Percentiles rank a stretch among this genome's conserved stretches.
Evolutionary conservation across 2,329 filamentous ascomycete species (phyloP).

Genomic region (Stylonectria norvegica): DNA sequence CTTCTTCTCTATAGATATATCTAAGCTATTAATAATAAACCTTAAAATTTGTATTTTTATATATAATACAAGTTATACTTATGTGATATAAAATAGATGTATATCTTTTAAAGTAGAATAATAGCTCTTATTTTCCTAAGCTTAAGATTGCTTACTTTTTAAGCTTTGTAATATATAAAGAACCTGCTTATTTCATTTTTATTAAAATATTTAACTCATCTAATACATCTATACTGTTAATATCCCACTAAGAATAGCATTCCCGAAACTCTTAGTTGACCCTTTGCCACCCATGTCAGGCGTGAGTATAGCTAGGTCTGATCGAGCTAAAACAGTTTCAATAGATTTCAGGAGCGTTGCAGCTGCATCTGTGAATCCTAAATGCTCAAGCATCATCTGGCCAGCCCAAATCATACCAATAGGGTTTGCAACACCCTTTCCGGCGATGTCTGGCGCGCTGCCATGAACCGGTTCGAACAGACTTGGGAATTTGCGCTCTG

Average conservation of each 20-base stretch:
- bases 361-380: slow-evolving; percentile 31
- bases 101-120: no score
- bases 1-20: no score
- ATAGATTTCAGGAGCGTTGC: slow-evolving; percentile 58
- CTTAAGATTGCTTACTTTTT: no score
- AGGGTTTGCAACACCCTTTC: slow-evolving; percentile 71
- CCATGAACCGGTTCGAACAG: slow-evolving; percentile 69
- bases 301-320: slow-evolving; percentile 30
- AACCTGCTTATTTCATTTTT: no score
- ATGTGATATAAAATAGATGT: no score
- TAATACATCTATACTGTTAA: no score
- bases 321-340: slow-evolving; percentile 57
- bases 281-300: slow-evolving; percentile 31
- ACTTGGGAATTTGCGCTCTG: slow-evolving; percentile 46
- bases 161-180: no score
- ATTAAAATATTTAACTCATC: no score
- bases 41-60: no score
- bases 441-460: slow-evolving; percentile 68
- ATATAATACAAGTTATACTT: no score
- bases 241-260: slow-evolving; percentile 24
- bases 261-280: slow-evolving; percentile 20
- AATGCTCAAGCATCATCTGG: slow-evolving; percentile 52
- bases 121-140: no score
- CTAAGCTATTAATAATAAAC: no score
- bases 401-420: slow-evolving; percentile 70